Conservation (phyloP, 2,329 filamentous ascomycete genomes). For the Ophiocordyceps polyrhachis-furcata region DNA sequence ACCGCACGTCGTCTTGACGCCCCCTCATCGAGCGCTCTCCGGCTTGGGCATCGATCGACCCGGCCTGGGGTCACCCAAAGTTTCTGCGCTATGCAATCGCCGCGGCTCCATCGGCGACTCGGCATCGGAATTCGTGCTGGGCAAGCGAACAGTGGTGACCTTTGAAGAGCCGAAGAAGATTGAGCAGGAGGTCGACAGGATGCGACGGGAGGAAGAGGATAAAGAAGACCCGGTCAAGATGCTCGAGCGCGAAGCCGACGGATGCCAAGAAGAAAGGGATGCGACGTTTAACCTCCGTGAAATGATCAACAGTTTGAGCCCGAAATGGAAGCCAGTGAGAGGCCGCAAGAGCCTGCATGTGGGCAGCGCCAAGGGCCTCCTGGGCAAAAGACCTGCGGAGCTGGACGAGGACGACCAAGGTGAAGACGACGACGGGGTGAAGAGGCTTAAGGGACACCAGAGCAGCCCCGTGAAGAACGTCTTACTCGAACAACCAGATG, state of each 20-base stretch:
- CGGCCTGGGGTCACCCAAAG: constrained; percentile 57
- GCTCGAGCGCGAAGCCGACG: constrained; percentile 29
- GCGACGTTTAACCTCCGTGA: constrained; percentile 50
- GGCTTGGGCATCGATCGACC: constrained; percentile 50
- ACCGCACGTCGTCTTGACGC: constrained; percentile 42
- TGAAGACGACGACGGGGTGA: constrained; percentile 40
- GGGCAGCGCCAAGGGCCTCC: constrained; percentile 51
- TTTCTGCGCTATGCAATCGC: constrained; percentile 52
- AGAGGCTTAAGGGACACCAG: constrained; percentile 53
- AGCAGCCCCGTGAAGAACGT: constrained; percentile 63
- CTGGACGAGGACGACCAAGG: constrained; percentile 47
- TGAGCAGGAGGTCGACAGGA: constrained; percentile 43
- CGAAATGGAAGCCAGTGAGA: constrained; percentile 48
- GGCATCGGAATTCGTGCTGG: constrained; percentile 43
- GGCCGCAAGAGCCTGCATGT: constrained; percentile 61
- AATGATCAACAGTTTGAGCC: constrained; percentile 61
- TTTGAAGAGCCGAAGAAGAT: constrained; percentile 48
- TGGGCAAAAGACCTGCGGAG: constrained; percentile 57
- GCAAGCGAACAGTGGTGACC: constrained; percentile 31
- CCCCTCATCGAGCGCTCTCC: constrained; percentile 33
- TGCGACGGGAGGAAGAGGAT: constrained; percentile 38
- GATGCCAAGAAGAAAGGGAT: constrained; percentile 33
- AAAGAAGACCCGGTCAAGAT: constrained; percentile 40
- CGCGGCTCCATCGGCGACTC: constrained; percentile 53
- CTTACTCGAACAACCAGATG: constrained; percentile 47